Evolutionary conservation across 2,329 filamentous ascomycete genomes (phyloP).

Genomic region (Scopulariopsis brevicaulis): DNA sequence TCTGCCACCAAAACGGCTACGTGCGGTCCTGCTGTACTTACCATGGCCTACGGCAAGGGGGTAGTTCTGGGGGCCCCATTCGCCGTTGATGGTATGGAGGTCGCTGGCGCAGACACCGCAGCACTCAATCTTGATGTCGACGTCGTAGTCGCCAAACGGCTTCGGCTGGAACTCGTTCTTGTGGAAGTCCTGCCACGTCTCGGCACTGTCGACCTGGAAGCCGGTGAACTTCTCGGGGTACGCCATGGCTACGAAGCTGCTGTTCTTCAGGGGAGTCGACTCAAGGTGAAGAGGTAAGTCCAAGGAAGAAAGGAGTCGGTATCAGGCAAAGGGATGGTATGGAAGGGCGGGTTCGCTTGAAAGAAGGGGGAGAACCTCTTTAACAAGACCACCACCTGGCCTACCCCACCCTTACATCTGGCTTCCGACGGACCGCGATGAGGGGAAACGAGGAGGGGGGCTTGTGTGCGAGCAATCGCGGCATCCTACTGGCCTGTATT

Average conservation of each 20-base stretch:
- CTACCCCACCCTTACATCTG: neutral
- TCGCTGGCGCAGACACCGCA: constrained; percentile 62
- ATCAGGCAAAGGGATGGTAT: neutral
- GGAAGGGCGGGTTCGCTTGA: neutral
- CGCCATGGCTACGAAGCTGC: constrained; percentile 24
- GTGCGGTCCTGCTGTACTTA: constrained; percentile 2
- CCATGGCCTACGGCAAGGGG: constrained; percentile 53
- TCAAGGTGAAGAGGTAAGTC: neutral
- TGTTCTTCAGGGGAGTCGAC: neutral
- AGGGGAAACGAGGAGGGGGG: neutral
- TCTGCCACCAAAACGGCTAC: neutral
- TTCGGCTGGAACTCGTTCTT: constrained; percentile 73
- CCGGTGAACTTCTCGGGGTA: constrained; percentile 49
- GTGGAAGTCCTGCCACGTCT: constrained; percentile 47
- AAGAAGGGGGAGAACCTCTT: neutral
- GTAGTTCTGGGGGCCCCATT: constrained; percentile 46
- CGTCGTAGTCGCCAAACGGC: constrained; percentile 69
- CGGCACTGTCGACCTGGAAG: constrained; percentile 44
- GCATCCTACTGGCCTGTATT: neutral
- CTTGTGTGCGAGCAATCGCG: neutral
- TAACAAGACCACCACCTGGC: neutral
- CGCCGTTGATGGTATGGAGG: constrained; percentile 52
- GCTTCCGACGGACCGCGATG: neutral
- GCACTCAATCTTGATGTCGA: constrained; percentile 71
- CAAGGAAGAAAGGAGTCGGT: neutral